Percentiles rank a stretch among this genome's conserved stretches.
Conservation (phyloP, 2,329 filamentous ascomycete species). For the Dothideomycetes sp. region DNA sequence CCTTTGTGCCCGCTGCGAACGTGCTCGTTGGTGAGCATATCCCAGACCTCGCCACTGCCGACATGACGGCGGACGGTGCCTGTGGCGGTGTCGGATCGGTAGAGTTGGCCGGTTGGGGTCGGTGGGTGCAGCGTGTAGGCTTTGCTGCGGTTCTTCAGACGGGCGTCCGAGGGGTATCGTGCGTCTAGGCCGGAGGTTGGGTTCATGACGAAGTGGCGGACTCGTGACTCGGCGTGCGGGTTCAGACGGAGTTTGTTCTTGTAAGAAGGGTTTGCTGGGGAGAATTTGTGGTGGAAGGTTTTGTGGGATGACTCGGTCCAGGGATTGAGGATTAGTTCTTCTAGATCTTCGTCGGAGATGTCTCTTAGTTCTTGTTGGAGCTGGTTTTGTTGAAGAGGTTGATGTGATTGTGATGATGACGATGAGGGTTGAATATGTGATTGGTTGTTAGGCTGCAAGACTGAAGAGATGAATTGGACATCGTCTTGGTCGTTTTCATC, state of each 20-base stretch:
- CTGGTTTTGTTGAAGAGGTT: neutral
- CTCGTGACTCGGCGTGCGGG: neutral
- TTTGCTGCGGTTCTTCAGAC: neutral
- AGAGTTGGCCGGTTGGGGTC: neutral
- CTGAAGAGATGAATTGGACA: neutral
- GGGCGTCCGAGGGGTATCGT: neutral
- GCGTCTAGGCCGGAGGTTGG: neutral
- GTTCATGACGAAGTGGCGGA: neutral
- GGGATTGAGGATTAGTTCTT: neutral
- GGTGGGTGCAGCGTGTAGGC: neutral
- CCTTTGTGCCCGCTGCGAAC: neutral
- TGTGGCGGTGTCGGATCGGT: neutral
- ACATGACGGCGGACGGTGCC: neutral
- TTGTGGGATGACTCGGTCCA: neutral
- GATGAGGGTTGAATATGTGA: neutral
- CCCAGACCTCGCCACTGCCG: neutral
- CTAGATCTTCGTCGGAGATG: neutral
- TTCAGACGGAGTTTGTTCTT: neutral
- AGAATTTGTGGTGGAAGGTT: neutral
- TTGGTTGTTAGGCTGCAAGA: neutral
- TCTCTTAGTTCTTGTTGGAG: neutral
- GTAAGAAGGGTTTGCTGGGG: neutral
- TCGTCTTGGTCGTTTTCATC: neutral
- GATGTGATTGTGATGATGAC: neutral
- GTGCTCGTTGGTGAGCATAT: neutral